These are phyloP conservation scores for Jackrogersella minutella DNA, from an alignment of 495 filamentous ascomycete genomes.

Conservation along the genomic window DNA sequence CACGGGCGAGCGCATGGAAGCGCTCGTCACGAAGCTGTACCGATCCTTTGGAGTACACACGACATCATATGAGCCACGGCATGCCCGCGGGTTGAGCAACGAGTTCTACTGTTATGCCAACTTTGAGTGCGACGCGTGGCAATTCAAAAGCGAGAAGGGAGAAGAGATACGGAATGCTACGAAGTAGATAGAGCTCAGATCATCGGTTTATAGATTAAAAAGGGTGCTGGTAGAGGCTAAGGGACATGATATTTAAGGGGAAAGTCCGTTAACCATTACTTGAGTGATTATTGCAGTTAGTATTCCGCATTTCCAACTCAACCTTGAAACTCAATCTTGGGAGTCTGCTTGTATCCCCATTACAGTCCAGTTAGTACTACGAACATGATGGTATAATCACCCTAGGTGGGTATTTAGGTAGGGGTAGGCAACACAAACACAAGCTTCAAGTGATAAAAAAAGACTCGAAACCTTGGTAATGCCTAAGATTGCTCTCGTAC, in stretches of 20 bases:
- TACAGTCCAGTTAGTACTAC: no score
- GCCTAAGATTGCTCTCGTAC: background rate
- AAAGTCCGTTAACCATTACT: no score
- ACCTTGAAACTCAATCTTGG: no score
- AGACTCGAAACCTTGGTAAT: no score
- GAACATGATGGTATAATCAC: no score
- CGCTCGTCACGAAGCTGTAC: constrained; percentile 62
- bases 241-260: no score
- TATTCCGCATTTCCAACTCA: no score
- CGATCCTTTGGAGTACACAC: constrained; percentile 56
- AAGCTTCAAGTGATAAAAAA: no score
- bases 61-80: constrained; percentile 68
- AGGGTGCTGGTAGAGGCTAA: no score
- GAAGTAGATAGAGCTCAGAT: background rate
- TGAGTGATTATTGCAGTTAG: no score
- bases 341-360: no score
- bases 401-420: no score
- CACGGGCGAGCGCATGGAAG: constrained; percentile 76
- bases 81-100: constrained; percentile 75
- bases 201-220: background rate
- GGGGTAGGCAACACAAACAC: background rate
- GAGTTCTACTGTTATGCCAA: constrained; percentile 82
- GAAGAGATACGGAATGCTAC: background rate
- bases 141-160: constrained; percentile 44
- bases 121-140: constrained; percentile 68